Conservation (phyloP, 2,329 filamentous ascomycete genomes). For the Chrysosporium queenslandicum region DNA sequence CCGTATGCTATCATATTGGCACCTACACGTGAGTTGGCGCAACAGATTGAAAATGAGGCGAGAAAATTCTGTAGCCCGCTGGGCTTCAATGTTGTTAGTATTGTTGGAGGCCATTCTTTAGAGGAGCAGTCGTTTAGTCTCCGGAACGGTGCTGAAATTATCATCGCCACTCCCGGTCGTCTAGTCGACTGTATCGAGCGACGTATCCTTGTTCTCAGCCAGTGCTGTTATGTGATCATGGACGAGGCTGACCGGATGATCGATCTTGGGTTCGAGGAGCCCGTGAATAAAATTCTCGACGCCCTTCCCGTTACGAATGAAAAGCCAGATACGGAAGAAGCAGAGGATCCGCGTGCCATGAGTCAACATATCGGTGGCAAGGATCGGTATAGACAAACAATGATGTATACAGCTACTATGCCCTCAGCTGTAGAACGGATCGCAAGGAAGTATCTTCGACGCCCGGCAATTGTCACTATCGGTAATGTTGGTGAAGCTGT, state of each 20-base stretch:
- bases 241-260: conserved; percentile 99
- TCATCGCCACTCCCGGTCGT: conserved; percentile 96
- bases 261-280: conserved; percentile 93
- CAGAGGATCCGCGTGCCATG: conserved; percentile 81
- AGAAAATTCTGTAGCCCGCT: conserved; percentile 83
- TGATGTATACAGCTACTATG: conserved; percentile 99
- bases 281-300: conserved; percentile 93
- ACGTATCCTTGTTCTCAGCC: conserved; percentile 78
- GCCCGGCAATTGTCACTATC: conserved; percentile 88
- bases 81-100: conserved; percentile 89
- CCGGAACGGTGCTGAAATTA: conserved; percentile 87
- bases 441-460: conserved; percentile 88
- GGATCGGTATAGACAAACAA: conserved; percentile 85
- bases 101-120: conserved; percentile 92
- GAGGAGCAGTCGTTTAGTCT: conserved; percentile 89
- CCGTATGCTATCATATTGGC: conserved; percentile 96
- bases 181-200: conserved; percentile 95
- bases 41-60: conserved; percentile 92
- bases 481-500: conserved; percentile 92
- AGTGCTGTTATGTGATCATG: conserved; percentile 98
- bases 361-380: conserved; percentile 62
- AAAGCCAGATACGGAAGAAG: conserved; percentile 87
- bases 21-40: conserved; percentile 90
- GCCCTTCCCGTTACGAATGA: conserved; percentile 86
- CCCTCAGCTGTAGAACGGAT: conserved; percentile 84